Evolutionary conservation across 164 flowering plant genomes (phyloP), one percentile per base, ranked within the genome.

Genomic region (Euptelea pleiosperma): DNA sequence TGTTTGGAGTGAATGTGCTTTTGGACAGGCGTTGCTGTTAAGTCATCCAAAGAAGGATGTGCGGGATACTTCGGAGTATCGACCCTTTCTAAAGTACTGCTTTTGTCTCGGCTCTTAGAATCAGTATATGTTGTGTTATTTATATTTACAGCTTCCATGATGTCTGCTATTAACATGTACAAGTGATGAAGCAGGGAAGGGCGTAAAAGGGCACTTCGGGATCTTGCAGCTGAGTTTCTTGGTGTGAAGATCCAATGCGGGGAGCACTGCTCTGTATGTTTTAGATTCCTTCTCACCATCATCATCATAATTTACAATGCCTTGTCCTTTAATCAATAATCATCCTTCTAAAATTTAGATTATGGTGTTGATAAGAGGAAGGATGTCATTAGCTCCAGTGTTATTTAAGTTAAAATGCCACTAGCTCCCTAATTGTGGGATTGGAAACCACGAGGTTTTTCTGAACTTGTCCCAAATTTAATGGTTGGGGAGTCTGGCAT

Each of bases 231-330:
- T 3, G 80, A 85, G 68, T 67, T 82, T 68, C 94, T 92, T 56
- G 82, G 80, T 44, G 86, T 82, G 36, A 58, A 83, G 26, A 92
- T 92, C 62, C 98, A 92, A 68, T 71, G 78, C 56, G 95, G 92
- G 28, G 93, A 87, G 70, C 98, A 92, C 66, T 89, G 96, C 69
- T 81, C 98, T 31, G 96, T 89, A 31, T 80, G 87, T 75, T 63
- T 57, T 51, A 21, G 50, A 59, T 44, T 45, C 39, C 36, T 60
- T 14, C 44, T 33, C 18, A 1, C 55, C 18, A 18, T 33, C 19
- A 29, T 57, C 3, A 24, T 15, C 21, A 31, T n/a, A n/a, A n/a
- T 31, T 57, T 26, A 4, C 48, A 11, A 57, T 18, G 1, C 29
- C n/a, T n/a, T n/a, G n/a, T n/a, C n/a, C n/a, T n/a, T n/a, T n/a